Percentiles rank a stretch among this genome's conserved stretches.
Evolutionary conservation across 2,329 filamentous ascomycete genomes (phyloP).

Genomic region (Microcera coccophila): DNA sequence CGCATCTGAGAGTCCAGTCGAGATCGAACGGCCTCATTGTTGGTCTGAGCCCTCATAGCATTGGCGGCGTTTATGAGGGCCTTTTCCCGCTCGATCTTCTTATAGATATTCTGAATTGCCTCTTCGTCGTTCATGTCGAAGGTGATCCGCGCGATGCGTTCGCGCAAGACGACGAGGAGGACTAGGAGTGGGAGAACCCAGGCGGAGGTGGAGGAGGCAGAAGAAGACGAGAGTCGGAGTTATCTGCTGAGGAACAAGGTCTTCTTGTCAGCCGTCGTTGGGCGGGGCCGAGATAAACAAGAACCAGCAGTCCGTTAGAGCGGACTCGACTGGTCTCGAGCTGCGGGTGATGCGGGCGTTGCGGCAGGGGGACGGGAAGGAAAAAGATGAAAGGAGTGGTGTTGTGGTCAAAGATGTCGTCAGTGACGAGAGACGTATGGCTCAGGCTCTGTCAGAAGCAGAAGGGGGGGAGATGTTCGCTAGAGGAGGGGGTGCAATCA

Average conservation of each 20-base stretch:
- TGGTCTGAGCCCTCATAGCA: conserved; percentile 91
- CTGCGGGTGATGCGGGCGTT: conserved; percentile 3
- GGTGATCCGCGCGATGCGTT: conserved; percentile 37
- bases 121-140: conserved; percentile 61
- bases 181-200: conserved; percentile 11
- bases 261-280: conserved; percentile 12
- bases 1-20: conserved; percentile 91
- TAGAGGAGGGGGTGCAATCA: conserved; percentile 1
- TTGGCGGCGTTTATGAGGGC: conserved; percentile 90
- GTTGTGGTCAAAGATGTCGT: conserved; percentile 35
- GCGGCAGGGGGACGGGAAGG: conserved; percentile 13
- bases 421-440: conserved; percentile 32
- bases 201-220: conserved; percentile 12
- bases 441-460: conserved; percentile 14
- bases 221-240: conserved; percentile 4
- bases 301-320: conserved; percentile 1
- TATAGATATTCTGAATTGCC: conserved; percentile 73
- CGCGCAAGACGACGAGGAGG: conserved; percentile 33
- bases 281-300: conserved; percentile 7
- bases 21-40: conserved; percentile 86
- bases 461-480: conserved; percentile 3
- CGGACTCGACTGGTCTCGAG: neutral
- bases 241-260: neutral
- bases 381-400: conserved; percentile 19
- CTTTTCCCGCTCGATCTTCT: conserved; percentile 98